Base-by-base conservation (phyloP, 805 yeast species). In the Kuraishia hungarica region DNA sequence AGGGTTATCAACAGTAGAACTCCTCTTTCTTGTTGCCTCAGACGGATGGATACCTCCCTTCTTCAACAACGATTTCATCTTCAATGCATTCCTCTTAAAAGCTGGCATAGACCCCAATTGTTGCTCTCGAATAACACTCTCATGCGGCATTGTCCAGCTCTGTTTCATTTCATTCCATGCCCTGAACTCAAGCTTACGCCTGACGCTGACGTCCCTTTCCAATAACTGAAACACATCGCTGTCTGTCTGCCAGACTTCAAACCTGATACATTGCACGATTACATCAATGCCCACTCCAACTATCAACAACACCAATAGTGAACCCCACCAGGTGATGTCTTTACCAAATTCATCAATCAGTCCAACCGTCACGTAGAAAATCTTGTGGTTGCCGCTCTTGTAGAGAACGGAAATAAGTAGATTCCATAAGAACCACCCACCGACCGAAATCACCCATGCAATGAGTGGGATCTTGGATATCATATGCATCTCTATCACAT, bases 371-470 rank as follows among this genome's bases (percentile, higher is more conserved):
- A 88, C 97, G 66, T 80, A 88, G 68, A 81, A 91, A 15, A 88
- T 87, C 54, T 81, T 71, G 39, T 77, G 75, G 53, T 64, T 80
- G 64, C 71, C 80, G 60, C 64, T 69, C 63, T 69, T 73, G 66
- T 89, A 86, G n/a, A 92, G 70, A 2, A 77, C 78, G 64, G 92
- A 88, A 51, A 93, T 79, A 28, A 91, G 67, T 55, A 87, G 76
- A 67, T 89, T 84, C 97, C 97, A 94, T 13, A 84, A 61, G 7
- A 87, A 71, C 85, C 96, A 94, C 1, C 98, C 99, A 23, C 85
- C 82, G 35, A 84, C 84, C 0, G 97, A 89, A 17, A 91, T 75
- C 13, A 80, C 64, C 58, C 84, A 78, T 0, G 94, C 82, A 0
- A 83, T 82, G 60, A 83, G 72, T 22, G 88, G 85, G 47, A 89